Base-by-base conservation (phyloP, 805 yeast species). In the Saccharomyces mikatae region DNA sequence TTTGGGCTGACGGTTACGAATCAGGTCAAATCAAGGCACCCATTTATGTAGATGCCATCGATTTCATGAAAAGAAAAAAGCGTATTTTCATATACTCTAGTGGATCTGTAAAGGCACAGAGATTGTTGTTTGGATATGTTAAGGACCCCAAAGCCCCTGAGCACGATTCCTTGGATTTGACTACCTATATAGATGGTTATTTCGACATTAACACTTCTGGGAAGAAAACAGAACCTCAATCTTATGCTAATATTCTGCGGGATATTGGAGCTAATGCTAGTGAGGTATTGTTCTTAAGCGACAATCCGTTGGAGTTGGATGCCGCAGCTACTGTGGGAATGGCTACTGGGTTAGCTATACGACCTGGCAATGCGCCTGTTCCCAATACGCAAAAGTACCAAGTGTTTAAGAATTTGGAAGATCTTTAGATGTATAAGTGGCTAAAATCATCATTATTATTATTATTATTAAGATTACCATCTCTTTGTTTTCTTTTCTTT, bases 201-300 rank as follows among this genome's bases (percentile, higher is more conserved):
- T 91, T 82, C 65, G 98, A 91, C 69, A 89, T 96, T 31, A 82
- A 82, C 36, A 88, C 90, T 9, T 81, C 89, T 1, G 97, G 98
- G 0, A 79, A 76, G 57, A 91, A 91, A 66, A 75, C 71, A 17
- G 85, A 80, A 24, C 29, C 67, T 0, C 50, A 61, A 8, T 86
- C 95, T 17, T 91, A 91, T 66, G 59, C 50, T 8, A 78, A 68
- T 31, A 92, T 91, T 27, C 62, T 78, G 9, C 56, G 66, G 10
- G 71, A 63, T 26, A 78, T 85, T 21, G 69, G 63, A 0, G 64
- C 66, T 9, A 53, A 24, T 1, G 48, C 71, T 0, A 56, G 58
- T 0, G 63, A 73, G 0, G 79, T 83, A 1, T 67, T 84, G 27
- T 91, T 92, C 62, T 73, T 88, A 56, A 87, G 95, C 67, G 98